Conservation (phyloP, 768 basidiomycete genomes). For the Boletales sp. region DNA sequence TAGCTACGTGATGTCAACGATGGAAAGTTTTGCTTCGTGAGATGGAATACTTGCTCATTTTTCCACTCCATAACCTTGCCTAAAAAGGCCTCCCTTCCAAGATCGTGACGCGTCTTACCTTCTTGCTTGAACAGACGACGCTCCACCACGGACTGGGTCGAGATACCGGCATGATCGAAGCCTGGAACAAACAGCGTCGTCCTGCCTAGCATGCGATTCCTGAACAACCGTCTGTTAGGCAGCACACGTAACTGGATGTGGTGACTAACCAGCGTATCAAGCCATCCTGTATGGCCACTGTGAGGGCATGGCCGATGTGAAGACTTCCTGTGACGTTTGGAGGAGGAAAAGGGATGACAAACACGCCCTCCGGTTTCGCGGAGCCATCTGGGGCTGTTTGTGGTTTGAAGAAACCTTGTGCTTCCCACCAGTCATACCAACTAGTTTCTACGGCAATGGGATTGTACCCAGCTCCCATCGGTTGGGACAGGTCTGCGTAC, state of each 20-base stretch:
- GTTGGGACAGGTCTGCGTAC: constrained; percentile 68
- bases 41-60: constrained; percentile 68
- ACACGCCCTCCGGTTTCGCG: constrained; percentile 60
- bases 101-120: constrained; percentile 84
- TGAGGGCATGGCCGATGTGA: constrained; percentile 94
- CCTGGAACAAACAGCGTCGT: constrained; percentile 87
- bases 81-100: constrained; percentile 91
- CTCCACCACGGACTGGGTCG: constrained; percentile 97
- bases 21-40: not conserved
- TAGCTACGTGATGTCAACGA: constrained; percentile 51
- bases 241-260: not conserved
- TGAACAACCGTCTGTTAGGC: constrained; percentile 23
- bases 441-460: constrained; percentile 91
- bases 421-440: constrained; percentile 99
- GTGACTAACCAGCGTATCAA: constrained; percentile 77
- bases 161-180: constrained; percentile 98
- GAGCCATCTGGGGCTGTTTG: constrained; percentile 54
- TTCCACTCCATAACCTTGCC: constrained; percentile 96
- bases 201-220: constrained; percentile 96
- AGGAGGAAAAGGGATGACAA: constrained; percentile 88
- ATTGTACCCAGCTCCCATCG: constrained; percentile 93
- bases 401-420: constrained; percentile 88
- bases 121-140: constrained; percentile 82
- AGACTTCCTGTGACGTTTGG: constrained; percentile 96
- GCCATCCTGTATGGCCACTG: constrained; percentile 86